A percentile compares a stretch with the other conserved stretches of the same genome.
Conservation (phyloP, 768 basidiomycete genomes). For the Cyclocybe cylindracea region DNA sequence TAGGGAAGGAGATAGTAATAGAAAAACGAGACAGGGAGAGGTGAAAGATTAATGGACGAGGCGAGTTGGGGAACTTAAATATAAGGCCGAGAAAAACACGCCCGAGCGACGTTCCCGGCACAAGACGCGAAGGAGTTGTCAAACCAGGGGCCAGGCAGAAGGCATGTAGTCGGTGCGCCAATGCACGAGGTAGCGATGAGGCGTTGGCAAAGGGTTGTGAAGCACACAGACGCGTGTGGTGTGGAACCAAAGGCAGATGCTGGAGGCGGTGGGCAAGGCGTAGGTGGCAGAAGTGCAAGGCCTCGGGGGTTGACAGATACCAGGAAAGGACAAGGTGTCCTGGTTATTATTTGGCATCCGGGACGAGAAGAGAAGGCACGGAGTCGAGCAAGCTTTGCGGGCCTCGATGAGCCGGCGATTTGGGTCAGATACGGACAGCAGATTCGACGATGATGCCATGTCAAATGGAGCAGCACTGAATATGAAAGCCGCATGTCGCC, state of each 20-base stretch:
- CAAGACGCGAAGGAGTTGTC: constrained; percentile 25
- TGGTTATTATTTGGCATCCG: constrained; percentile 37
- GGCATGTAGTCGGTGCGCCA: constrained; percentile 43
- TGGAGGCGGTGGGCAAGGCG: constrained; percentile 20
- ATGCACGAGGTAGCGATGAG: constrained; percentile 53
- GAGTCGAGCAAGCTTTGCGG: constrained; percentile 29
- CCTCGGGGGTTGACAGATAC: constrained; percentile 19
- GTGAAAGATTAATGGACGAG: constrained; percentile 32
- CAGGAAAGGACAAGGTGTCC: constrained; percentile 32
- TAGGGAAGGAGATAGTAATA: constrained; percentile 62
- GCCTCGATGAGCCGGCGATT: constrained; percentile 19
- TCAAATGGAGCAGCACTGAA: constrained; percentile 29
- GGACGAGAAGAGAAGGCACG: constrained; percentile 23
- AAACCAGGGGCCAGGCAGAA: constrained; percentile 51
- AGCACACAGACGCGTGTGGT: constrained; percentile 19
- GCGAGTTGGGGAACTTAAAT: constrained; percentile 37
- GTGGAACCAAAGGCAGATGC: constrained; percentile 15
- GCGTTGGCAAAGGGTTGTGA: constrained; percentile 36
- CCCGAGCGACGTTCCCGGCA: constrained; percentile 11
- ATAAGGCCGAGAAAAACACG: constrained; percentile 33
- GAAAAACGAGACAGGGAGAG: constrained; percentile 54
- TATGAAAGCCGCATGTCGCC: constrained; percentile 42
- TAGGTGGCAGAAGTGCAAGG: constrained; percentile 15
- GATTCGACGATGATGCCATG: constrained; percentile 24
- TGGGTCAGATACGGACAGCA: constrained; percentile 25